Base-by-base conservation (phyloP, 495 filamentous ascomycete genomes). In the Pyrenopolyporus hunteri region DNA sequence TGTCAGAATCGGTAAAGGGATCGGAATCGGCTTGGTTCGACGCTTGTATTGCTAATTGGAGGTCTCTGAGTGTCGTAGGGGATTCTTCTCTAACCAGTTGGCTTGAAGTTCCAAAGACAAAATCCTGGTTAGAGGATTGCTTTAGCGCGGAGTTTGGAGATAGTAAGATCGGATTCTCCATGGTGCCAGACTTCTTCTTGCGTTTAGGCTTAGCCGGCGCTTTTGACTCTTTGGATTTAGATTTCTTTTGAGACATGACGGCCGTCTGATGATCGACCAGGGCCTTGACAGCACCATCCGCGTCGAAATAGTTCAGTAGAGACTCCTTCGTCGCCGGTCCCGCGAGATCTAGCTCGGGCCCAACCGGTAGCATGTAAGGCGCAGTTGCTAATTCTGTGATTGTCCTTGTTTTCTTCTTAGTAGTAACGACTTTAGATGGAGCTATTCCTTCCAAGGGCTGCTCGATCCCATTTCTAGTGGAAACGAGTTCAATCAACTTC, bases 21-120 rank as follows among this genome's bases (percentile, higher is more conserved):
- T 71, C 68, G n/a, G 71, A 70, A 32, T 78, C 72, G 0, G 70
- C 35, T 20, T 74, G 63, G 35, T 79, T 81, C 0, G 90, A 93
- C 45, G 80, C 78, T 53, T 77, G 78, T 55, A 93, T 86, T 13
- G 89, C 89, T 63, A 82, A 72, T 52, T 93, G 90, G 28, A 89
- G 76, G 44, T 93, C 83, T 45, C 83, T 80, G 3, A 92, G 75
- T 4, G 85, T 80, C 2, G 80, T 78, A 2, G 90, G 88, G 0
- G 90, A 90, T 44, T 92, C 86, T 31, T 91, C 88, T 48, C 80
- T 79, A 42, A 89, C 89, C 13, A 98, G 76, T 71, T 98, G 93
- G 72, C 93, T 97, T 13, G 89, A 95, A 1, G 92, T 97, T 11
- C 93, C 93, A 71, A 98, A 98, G 1, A 97, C 74, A 59, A 96